Conservation (phyloP, 2,329 filamentous ascomycete genomes). For the Sclerotinia nivalis region DNA sequence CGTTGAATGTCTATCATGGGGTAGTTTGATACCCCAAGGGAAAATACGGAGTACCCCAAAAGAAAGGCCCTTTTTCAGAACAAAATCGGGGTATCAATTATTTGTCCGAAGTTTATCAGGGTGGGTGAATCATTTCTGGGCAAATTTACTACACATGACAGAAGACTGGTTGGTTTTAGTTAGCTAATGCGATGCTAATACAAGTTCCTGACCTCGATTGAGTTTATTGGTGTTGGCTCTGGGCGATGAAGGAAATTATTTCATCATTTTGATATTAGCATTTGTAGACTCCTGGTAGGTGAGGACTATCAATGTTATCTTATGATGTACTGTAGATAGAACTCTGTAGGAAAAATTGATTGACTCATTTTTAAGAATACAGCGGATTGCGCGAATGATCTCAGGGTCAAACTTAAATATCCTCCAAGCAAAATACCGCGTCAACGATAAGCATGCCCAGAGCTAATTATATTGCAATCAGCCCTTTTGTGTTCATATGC, state of each 20-base stretch:
- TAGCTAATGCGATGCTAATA: background rate
- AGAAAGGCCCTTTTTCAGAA: slow-evolving; percentile 14
- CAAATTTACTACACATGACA: background rate
- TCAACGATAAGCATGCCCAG: slow-evolving; percentile 11
- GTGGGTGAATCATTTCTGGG: background rate
- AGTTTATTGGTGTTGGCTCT: slow-evolving; percentile 1
- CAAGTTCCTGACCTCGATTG: background rate
- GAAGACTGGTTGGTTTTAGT: background rate
- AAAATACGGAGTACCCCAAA: slow-evolving; percentile 20
- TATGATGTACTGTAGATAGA: background rate
- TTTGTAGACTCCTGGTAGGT: background rate
- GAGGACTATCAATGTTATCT: background rate
- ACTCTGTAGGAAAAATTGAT: background rate
- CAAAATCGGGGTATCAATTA: background rate
- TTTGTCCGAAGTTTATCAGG: slow-evolving; percentile 17
- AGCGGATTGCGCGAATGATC: background rate
- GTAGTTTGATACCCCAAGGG: slow-evolving; percentile 12
- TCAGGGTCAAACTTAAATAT: background rate
- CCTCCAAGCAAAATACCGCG: slow-evolving; percentile 2
- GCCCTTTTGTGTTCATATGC: background rate
- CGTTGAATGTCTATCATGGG: slow-evolving; percentile 5
- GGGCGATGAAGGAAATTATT: background rate
- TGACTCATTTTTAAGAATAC: background rate
- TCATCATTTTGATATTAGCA: background rate
- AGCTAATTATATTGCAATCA: background rate